A percentile compares a stretch with the other conserved stretches of the same genome.
Conservation (phyloP, 2,329 filamentous ascomycete species). For the Xylaria polymorpha region DNA sequence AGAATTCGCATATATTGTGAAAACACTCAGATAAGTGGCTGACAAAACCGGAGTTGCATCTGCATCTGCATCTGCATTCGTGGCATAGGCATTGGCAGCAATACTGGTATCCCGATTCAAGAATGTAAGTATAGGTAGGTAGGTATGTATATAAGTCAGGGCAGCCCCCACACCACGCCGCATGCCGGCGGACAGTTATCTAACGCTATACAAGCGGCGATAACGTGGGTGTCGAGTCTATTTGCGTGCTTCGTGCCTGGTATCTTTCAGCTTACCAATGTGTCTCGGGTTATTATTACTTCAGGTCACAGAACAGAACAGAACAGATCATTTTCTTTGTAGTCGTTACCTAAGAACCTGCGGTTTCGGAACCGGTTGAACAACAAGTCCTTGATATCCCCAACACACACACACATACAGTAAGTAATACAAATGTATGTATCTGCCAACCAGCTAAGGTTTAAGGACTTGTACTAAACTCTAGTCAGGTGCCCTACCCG, state of each 20-base stretch:
- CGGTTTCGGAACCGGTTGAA: constrained; percentile 21
- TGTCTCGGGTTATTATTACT: not conserved
- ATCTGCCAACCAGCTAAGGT: not conserved
- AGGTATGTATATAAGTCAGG: too few relatives aligned
- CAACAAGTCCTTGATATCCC: not conserved
- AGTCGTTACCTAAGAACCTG: constrained; percentile 21
- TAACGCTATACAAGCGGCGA: constrained; percentile 3
- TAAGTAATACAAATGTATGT: not conserved
- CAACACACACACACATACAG: too few relatives aligned
- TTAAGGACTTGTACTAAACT: not conserved
- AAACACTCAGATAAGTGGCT: not conserved
- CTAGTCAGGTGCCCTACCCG: constrained; percentile 19
- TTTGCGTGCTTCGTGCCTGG: not conserved
- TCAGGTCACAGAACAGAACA: not conserved
- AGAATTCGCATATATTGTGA: not conserved
- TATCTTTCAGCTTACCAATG: not conserved
- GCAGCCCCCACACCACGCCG: constrained; percentile 11
- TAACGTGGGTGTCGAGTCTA: not conserved
- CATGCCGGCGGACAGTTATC: constrained; percentile 11
- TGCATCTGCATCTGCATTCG: not conserved
- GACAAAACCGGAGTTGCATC: not conserved
- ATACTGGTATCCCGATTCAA: constrained; percentile 1
- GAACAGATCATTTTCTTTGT: constrained; percentile 1
- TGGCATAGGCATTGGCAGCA: not conserved
- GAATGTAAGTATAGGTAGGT: too few relatives aligned